A percentile compares a stretch with the other conserved stretches of the same genome.
Evolutionary conservation across 768 basidiomycete species (phyloP).

Genomic region (Pholiota molesta): DNA sequence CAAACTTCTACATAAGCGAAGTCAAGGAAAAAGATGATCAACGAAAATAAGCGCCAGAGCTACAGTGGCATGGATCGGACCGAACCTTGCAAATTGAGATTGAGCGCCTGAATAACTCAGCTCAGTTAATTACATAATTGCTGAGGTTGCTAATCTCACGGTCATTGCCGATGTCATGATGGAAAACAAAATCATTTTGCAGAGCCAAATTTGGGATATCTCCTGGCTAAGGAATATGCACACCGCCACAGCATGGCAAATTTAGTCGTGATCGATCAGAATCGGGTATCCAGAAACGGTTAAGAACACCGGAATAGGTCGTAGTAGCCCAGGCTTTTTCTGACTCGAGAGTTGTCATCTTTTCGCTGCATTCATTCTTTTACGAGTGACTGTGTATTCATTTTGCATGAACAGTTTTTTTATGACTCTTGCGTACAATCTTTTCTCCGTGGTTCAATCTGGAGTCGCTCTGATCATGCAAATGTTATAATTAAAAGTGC

Average conservation of each 20-base stretch:
- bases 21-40: conserved; percentile 3
- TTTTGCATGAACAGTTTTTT: no score
- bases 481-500: no score
- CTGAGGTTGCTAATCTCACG: background rate
- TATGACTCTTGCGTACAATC: no score
- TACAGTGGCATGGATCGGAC: background rate
- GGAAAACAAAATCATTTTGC: background rate
- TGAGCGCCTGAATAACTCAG: background rate
- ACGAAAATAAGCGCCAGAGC: conserved; percentile 2
- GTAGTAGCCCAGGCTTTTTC: background rate
- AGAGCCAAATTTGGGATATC: conserved; percentile 1
- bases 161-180: background rate
- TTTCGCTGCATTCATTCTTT: no score
- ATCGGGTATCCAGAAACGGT: conserved; percentile 1
- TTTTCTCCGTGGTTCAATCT: no score
- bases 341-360: no score
- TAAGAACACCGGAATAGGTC: conserved; percentile 1
- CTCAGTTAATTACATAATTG: background rate
- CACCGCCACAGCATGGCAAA: conserved; percentile 12
- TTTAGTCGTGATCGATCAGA: conserved; percentile 8
- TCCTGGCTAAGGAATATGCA: conserved; percentile 2
- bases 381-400: no score
- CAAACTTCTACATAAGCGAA: background rate
- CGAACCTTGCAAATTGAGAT: background rate
- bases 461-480: no score